phyloP scores from a whole-genome alignment of 345 rosid genomes.

The Aquilaria malaccensis region DNA sequence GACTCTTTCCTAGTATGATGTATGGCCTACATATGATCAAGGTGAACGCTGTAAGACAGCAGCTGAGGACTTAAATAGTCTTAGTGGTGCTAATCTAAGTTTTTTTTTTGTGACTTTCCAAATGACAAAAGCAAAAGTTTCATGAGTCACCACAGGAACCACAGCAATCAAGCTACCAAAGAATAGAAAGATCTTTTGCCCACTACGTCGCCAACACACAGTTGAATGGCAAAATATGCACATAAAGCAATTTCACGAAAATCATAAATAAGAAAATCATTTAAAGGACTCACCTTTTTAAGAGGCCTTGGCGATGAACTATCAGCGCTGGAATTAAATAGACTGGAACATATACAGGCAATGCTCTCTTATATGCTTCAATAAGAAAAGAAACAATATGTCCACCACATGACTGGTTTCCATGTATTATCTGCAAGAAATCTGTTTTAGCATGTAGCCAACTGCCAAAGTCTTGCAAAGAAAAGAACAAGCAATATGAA shows the following conservation, averaged over 20 bases:
- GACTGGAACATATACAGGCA: conserved; percentile 90
- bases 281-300: conserved; percentile 43
- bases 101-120: too few relatives aligned
- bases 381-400: conserved; percentile 60
- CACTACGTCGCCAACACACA: too few relatives aligned
- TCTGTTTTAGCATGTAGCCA: conserved; percentile 11
- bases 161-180: too few relatives aligned
- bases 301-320: conserved; percentile 84
- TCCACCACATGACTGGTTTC: conserved; percentile 62
- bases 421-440: conserved; percentile 76
- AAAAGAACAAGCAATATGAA: not conserved
- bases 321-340: conserved; percentile 85
- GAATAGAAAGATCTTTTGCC: too few relatives aligned
- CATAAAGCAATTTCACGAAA: too few relatives aligned
- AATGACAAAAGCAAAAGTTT: too few relatives aligned
- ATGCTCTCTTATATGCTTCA: conserved; percentile 81
- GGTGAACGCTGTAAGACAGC: too few relatives aligned
- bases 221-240: too few relatives aligned
- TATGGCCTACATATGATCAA: conserved; percentile 37
- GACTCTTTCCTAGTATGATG: conserved; percentile 61
- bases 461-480: not conserved
- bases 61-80: too few relatives aligned
- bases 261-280: too few relatives aligned
- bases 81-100: too few relatives aligned
- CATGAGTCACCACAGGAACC: too few relatives aligned